A percentile compares a stretch with the other conserved stretches of the same genome.
Conservation (phyloP, 352 stramenopile species). For the Phytopythium ostracodes region DNA sequence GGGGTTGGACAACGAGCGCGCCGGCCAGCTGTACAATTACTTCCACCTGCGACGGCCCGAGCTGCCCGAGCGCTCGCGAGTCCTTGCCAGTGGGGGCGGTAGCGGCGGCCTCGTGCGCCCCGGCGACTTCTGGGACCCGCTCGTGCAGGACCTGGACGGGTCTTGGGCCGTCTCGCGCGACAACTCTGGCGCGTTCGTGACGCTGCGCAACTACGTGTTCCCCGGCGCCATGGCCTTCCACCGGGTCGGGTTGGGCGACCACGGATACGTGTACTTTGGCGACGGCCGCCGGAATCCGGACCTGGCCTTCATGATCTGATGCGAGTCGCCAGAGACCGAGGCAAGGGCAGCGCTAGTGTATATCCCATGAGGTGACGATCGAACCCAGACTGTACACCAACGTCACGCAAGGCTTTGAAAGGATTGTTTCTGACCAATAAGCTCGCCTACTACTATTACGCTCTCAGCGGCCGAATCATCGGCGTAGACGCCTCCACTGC, state of each 20-base stretch:
- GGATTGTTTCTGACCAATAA: background rate
- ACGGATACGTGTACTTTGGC: constrained; percentile 75
- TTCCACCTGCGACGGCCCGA: constrained; percentile 73
- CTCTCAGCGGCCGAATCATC: background rate
- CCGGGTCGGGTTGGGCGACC: constrained; percentile 38
- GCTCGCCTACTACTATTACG: background rate
- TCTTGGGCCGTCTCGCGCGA: constrained; percentile 58
- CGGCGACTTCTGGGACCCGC: constrained; percentile 62
- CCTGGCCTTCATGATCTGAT: constrained; percentile 71
- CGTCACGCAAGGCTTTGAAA: too few species aligned
- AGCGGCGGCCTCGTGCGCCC: constrained; percentile 57
- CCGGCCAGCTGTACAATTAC: constrained; percentile 64
- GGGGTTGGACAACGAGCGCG: constrained; percentile 61
- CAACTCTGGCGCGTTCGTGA: constrained; percentile 56
- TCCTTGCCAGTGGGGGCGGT: constrained; percentile 32
- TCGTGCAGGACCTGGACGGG: constrained; percentile 64
- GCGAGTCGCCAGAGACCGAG: background rate
- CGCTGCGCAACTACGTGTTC: constrained; percentile 61
- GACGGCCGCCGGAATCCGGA: constrained; percentile 72
- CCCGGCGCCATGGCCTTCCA: constrained; percentile 69
- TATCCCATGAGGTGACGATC: too few species aligned
- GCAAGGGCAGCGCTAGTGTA: background rate
- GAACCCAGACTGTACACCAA: too few species aligned
- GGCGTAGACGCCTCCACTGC: background rate
- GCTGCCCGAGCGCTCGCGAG: constrained; percentile 48